Conservation (phyloP, 2,329 filamentous ascomycete genomes). For the Truncatella angustata region DNA sequence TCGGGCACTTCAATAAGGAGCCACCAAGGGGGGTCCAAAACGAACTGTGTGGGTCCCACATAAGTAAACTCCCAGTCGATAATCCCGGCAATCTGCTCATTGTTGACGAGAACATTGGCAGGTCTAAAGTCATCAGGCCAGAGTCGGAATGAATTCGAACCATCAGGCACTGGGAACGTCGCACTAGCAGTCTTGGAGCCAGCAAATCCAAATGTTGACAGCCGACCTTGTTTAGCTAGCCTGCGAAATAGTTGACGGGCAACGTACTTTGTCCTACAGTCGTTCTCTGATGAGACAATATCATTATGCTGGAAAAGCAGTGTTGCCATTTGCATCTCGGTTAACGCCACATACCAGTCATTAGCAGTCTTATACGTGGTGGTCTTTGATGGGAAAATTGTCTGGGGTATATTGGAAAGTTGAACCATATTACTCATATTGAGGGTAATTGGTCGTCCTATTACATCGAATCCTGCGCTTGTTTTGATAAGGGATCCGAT, state of each 20-base stretch:
- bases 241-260: slow-evolving; percentile 39
- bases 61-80: slow-evolving; percentile 43
- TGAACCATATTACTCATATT: slow-evolving; percentile 40
- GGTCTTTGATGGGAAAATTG: slow-evolving; percentile 14
- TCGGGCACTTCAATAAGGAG: slow-evolving; percentile 32
- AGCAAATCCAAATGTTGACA: slow-evolving; percentile 26
- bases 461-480: slow-evolving; percentile 23
- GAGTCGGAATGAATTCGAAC: slow-evolving; percentile 20
- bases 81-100: slow-evolving; percentile 26
- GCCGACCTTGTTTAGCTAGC: slow-evolving; percentile 24
- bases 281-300: slow-evolving; percentile 31
- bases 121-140: slow-evolving; percentile 34
- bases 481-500: slow-evolving; percentile 37
- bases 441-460: slow-evolving; percentile 34
- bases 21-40: slow-evolving; percentile 37
- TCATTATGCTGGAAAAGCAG: slow-evolving; percentile 40
- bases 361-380: slow-evolving; percentile 27
- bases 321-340: slow-evolving; percentile 39
- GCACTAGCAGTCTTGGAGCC: slow-evolving; percentile 7
- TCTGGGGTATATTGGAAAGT: slow-evolving; percentile 16
- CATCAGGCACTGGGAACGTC: slow-evolving; percentile 16
- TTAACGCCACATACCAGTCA: slow-evolving; percentile 36
- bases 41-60: slow-evolving; percentile 31
- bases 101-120: slow-evolving; percentile 28
- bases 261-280: slow-evolving; percentile 41